These are phyloP conservation scores for Aspergillus ochraceus DNA, from an alignment of 2,329 filamentous ascomycete species.

Conservation along the genomic window DNA sequence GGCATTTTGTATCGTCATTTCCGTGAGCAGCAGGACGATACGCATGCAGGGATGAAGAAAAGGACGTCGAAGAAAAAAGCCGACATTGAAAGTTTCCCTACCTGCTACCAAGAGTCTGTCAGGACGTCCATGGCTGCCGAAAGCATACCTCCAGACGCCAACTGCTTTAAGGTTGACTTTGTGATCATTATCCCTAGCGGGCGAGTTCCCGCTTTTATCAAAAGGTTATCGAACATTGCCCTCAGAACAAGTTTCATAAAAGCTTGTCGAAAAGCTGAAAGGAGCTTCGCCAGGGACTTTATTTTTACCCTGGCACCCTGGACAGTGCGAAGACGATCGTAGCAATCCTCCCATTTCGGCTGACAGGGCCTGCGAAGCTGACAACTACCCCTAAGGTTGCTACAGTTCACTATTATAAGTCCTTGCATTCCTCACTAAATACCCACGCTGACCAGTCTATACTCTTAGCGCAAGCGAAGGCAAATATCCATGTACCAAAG, in stretches of 20 bases:
- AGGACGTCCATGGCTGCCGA: too few relatives aligned
- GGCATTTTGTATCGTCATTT: too few relatives aligned
- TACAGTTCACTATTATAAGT: conserved; percentile 44
- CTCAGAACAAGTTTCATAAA: conserved; percentile 34
- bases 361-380: conserved; percentile 39
- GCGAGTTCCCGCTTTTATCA: too few relatives aligned
- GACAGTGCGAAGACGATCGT: conserved; percentile 40
- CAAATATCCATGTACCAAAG: conserved; percentile 42
- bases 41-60: too few relatives aligned
- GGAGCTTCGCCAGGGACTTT: conserved; percentile 47
- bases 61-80: too few relatives aligned
- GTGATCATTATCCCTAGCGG: too few relatives aligned
- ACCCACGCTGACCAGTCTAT: not conserved
- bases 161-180: too few relatives aligned
- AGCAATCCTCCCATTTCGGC: conserved; percentile 42
- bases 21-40: too few relatives aligned
- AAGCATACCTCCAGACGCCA: too few relatives aligned
- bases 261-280: conserved; percentile 45
- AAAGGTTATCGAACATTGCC: conserved; percentile 37
- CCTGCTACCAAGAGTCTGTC: too few relatives aligned
- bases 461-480: conserved; percentile 22
- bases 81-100: too few relatives aligned
- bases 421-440: not conserved
- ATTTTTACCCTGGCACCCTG: conserved; percentile 42
- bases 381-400: conserved; percentile 48